These are phyloP conservation scores for Talaromyces sp. DNA, from an alignment of 2,329 filamentous ascomycete species.

Conservation along the genomic window DNA sequence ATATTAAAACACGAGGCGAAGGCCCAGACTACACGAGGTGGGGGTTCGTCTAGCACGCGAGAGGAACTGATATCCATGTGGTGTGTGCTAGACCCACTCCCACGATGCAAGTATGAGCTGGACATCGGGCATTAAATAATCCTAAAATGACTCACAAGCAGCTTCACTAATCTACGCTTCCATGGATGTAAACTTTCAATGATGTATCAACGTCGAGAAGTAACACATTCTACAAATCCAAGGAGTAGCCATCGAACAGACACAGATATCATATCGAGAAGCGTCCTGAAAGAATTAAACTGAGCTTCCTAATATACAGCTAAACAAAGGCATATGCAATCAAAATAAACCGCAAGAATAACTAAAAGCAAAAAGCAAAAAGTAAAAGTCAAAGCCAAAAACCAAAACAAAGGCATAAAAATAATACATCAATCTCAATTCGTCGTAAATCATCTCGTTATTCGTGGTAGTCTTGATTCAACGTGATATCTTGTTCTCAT, in stretches of 20 bases:
- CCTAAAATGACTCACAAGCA: too few relatives aligned
- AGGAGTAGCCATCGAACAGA: neutral
- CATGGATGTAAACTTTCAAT: too few relatives aligned
- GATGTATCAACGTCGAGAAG: neutral
- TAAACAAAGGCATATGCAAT: neutral
- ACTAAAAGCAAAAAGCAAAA: neutral
- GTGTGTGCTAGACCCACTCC: neutral
- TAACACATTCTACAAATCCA: neutral
- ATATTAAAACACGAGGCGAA: neutral
- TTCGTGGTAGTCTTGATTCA: neutral
- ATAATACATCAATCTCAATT: neutral
- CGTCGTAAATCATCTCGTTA: neutral
- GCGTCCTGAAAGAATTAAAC: neutral
- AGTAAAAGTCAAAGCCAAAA: neutral
- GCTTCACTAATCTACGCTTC: too few relatives aligned
- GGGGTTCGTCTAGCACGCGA: neutral
- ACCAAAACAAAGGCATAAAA: neutral
- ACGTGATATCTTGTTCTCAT: slow-evolving; percentile 5
- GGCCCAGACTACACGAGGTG: too few relatives aligned
- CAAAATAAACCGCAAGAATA: neutral
- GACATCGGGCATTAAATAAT: too few relatives aligned
- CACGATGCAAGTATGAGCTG: too few relatives aligned
- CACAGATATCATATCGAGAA: neutral
- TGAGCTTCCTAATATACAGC: neutral
- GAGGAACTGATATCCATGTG: neutral